Conservation (phyloP, 768 basidiomycete genomes). For the Boletus pseudo-olivaceus region DNA sequence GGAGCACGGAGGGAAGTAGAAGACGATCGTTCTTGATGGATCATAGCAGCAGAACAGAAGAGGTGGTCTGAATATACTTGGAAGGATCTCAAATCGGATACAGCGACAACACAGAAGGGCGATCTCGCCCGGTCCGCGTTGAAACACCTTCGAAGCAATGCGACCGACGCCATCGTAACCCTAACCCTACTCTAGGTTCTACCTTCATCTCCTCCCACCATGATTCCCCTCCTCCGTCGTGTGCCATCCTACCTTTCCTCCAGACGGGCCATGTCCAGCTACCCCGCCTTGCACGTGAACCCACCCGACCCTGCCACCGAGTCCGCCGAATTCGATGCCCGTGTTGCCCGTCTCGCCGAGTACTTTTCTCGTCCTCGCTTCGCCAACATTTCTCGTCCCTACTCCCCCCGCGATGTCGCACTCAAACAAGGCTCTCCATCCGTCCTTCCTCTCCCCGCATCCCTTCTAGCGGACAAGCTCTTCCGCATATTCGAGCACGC, state of each 20-base stretch:
- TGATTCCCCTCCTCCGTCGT: constrained; percentile 18
- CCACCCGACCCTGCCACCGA: constrained; percentile 60
- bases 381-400: constrained; percentile 68
- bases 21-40: constrained; percentile 10
- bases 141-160: constrained; percentile 7
- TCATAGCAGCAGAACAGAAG: not conserved
- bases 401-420: constrained; percentile 74
- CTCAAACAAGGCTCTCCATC: constrained; percentile 88
- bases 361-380: constrained; percentile 83
- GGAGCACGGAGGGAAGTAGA: constrained; percentile 21
- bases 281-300: constrained; percentile 43
- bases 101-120: constrained; percentile 14
- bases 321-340: constrained; percentile 51
- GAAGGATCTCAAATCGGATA: not conserved
- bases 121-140: constrained; percentile 1
- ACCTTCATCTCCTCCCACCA: constrained; percentile 33
- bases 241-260: not conserved
- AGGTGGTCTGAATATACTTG: not conserved
- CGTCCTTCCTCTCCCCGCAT: constrained; percentile 69
- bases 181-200: constrained; percentile 36
- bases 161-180: constrained; percentile 21
- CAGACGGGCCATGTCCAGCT: constrained; percentile 37
- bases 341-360: constrained; percentile 58
- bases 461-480: constrained; percentile 85
- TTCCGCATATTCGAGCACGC: constrained; percentile 62